Evolutionary conservation across 2,329 filamentous ascomycete species (phyloP).

Genomic region (Sporothrix globosa): DNA sequence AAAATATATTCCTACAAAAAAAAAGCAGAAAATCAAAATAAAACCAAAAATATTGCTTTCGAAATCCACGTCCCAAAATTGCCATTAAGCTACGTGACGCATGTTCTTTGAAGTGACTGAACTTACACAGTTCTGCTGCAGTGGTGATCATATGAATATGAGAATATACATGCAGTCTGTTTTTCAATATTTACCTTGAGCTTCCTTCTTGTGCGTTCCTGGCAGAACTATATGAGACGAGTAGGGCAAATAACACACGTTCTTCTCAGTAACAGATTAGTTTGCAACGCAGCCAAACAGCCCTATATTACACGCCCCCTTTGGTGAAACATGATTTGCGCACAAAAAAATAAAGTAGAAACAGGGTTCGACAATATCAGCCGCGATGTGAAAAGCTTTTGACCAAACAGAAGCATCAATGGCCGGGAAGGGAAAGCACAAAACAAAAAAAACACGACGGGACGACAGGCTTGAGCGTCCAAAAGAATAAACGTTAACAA

Average conservation of each 20-base stretch:
- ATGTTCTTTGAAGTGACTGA: too few species aligned
- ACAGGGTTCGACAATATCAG: background rate
- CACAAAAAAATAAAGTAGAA: background rate
- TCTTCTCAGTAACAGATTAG: background rate
- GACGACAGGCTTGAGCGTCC: background rate
- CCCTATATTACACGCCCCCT: conserved; percentile 16
- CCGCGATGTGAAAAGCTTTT: background rate
- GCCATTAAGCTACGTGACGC: too few species aligned
- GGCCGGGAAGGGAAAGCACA: background rate
- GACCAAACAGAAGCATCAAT: conserved; percentile 13
- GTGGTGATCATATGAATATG: background rate
- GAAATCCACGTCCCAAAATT: too few species aligned
- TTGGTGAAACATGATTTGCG: conserved; percentile 19
- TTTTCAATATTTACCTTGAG: background rate
- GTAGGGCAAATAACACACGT: background rate
- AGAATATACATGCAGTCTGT: background rate
- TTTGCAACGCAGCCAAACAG: background rate
- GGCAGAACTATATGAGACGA: background rate
- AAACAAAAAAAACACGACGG: background rate
- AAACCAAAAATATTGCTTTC: background rate
- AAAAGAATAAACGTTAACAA: background rate
- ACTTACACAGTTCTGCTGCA: background rate
- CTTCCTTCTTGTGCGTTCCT: background rate
- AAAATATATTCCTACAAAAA: background rate
- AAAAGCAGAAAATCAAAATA: background rate